Evolutionary conservation across 2,329 filamentous ascomycete genomes (phyloP), one percentile per base, ranked within the genome.

Genomic region (Tolypocladium amazonense): DNA sequence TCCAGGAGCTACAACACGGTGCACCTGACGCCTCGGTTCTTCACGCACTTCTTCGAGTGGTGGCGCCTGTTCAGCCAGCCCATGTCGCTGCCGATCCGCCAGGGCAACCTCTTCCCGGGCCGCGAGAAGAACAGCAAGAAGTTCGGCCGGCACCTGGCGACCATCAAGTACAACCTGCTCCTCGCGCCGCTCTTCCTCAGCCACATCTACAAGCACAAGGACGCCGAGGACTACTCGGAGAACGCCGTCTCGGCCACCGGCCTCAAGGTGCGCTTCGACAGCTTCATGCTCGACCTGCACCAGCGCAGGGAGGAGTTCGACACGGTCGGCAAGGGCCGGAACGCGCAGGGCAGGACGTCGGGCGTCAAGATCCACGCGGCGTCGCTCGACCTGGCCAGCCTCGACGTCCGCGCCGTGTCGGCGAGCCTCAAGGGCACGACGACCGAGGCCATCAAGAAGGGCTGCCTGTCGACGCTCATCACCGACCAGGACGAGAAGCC

Each of bases 181-280:
- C 79, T 99, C 20, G 96, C 94, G 2, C 94, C 94, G 0, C 77
- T 99, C 2, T 99, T 96, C 72, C 84, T 99, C 63, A 95, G 92
- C 66, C 94, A 99, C 68, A 92, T 99, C 38, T 99, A 99, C 77
- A 97, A 97, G 73, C 94, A 99, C 77, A 97, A 97, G 71, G 94
- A 99, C 69, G 86, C 86, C 0, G 93, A 97, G 69, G 92, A 96
- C 62, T 89, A 90, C 69, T 81, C 84, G 0, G 88, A 92, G 62
- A 80, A 76, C 58, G 81, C 88, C 0, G 90, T 96, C 7, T 94
- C 91, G 55, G 93, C 93, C 0, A 99, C 94, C 4, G 94, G 95
- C n/a, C 79, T 99, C 63, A 99, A 99, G 74, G 90, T 96, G 66
- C 88, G 92, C 58, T 85, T 99, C 57, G 93, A 97, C 73, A 97